Percentiles rank a stretch among this genome's conserved stretches.
These are phyloP conservation scores for Trifolium dubium DNA, from an alignment of 306 rosid genomes.

Conservation along the genomic window DNA sequence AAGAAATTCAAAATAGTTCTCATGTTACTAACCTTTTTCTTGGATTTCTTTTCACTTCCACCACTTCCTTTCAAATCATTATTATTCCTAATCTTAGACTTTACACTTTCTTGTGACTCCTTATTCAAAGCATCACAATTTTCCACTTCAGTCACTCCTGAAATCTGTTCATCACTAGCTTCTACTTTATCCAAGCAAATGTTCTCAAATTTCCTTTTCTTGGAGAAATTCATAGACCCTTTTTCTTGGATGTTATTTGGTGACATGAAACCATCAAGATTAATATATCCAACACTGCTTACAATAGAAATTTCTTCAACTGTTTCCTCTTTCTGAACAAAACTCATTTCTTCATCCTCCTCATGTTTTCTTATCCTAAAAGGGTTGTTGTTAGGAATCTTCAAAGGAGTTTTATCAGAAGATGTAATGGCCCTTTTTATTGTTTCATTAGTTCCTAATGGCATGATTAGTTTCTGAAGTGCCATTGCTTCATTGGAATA, in stretches of 20 bases:
- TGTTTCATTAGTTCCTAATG: constrained; percentile 45
- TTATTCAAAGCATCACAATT: constrained; percentile 45
- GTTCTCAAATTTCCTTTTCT: constrained; percentile 57
- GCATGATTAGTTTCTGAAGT: constrained; percentile 66
- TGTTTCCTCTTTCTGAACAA: constrained; percentile 39
- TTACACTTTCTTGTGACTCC: constrained; percentile 78
- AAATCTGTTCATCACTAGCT: constrained; percentile 44
- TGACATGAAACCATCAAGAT: constrained; percentile 42
- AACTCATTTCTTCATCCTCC: constrained; percentile 41
- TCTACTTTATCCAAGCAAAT: constrained; percentile 45
- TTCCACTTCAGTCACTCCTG: constrained; percentile 61
- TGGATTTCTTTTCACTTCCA: constrained; percentile 58
- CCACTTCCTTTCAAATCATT: constrained; percentile 50
- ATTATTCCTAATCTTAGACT: constrained; percentile 46
- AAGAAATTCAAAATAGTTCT: constrained; percentile 77
- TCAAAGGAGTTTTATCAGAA: constrained; percentile 37
- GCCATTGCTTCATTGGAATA: constrained; percentile 52
- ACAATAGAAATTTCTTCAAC: constrained; percentile 40
- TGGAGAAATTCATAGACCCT: constrained; percentile 43
- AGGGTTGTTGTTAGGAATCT: constrained; percentile 81
- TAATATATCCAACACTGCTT: constrained; percentile 48
- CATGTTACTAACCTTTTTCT: constrained; percentile 47
- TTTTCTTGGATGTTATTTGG: constrained; percentile 35
- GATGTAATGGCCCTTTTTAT: constrained; percentile 26
- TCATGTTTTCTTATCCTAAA: constrained; percentile 62